Percentiles rank a stretch among this genome's conserved stretches.
Conservation (phyloP, 2,329 filamentous ascomycete species). For the Juglanconis juglandina region DNA sequence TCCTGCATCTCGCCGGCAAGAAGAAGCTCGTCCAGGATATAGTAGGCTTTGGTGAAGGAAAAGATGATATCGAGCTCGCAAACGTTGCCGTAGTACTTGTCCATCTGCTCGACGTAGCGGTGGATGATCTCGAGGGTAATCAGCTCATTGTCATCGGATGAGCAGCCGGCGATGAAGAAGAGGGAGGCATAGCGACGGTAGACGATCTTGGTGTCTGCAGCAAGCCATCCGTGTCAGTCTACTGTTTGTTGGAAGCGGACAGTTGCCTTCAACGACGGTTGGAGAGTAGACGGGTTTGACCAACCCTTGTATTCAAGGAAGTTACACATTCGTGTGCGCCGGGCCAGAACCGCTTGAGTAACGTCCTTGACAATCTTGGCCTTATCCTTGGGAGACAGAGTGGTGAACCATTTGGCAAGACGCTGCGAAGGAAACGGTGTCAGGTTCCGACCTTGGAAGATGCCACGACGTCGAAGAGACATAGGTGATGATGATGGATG, state of each 20-base stretch:
- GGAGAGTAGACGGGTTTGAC: constrained; percentile 16
- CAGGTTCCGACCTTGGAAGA: background rate
- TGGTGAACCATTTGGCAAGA: constrained; percentile 99
- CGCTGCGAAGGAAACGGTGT: constrained; percentile 56
- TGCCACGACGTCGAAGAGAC: background rate
- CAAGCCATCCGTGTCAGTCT: constrained; percentile 10
- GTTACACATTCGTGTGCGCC: constrained; percentile 98
- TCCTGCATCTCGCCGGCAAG: constrained; percentile 96
- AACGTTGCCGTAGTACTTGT: constrained; percentile 99
- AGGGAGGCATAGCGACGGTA: constrained; percentile 98
- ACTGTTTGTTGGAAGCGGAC: background rate
- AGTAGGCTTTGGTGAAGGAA: constrained; percentile 99
- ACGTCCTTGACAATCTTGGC: constrained; percentile 99
- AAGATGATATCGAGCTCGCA: constrained; percentile 99
- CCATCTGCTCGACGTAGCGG: constrained; percentile 99
- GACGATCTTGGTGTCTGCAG: constrained; percentile 90
- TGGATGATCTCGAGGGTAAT: constrained; percentile 98
- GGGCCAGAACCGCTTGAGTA: constrained; percentile 90
- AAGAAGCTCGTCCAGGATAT: constrained; percentile 94
- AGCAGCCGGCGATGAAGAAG: constrained; percentile 97
- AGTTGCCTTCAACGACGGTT: background rate
- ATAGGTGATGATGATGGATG: constrained; percentile 35
- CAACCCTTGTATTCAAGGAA: constrained; percentile 98
- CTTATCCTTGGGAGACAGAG: constrained; percentile 94
- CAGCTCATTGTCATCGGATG: constrained; percentile 95